A percentile compares a stretch with the other conserved stretches of the same genome.
phyloP scores from a whole-genome alignment of 371 early-diverging fungal species.

The Mucor racemosus region DNA sequence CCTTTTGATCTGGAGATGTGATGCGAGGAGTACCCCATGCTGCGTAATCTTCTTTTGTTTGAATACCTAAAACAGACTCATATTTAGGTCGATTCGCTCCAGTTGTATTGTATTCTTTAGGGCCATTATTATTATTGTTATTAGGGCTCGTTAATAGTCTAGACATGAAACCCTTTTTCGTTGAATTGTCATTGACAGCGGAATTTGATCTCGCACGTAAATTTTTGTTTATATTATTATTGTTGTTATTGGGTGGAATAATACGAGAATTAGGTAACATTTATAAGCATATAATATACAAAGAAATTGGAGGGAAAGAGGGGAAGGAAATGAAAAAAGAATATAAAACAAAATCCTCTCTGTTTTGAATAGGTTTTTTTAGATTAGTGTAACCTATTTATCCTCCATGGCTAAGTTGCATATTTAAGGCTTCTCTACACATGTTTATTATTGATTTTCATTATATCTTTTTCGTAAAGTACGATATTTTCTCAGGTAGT shows the following conservation, averaged over 20 bases:
- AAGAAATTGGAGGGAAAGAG: conserved; percentile 1
- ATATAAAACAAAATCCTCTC: conserved; percentile 2
- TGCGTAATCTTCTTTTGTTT: conserved; percentile 10
- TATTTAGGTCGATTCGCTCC: conserved; percentile 8
- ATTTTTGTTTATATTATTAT: conserved; percentile 12
- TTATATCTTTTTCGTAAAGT: conserved; percentile 68
- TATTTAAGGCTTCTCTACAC: conserved; percentile 31
- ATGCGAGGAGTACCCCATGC: conserved; percentile 2
- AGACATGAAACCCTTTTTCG: conserved; percentile 29
- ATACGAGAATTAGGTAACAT: conserved; percentile 36
- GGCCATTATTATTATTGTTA: neutral
- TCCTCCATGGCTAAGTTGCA: conserved; percentile 11
- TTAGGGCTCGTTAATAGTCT: conserved; percentile 17
- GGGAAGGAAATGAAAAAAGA: conserved; percentile 8
- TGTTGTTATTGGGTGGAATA: conserved; percentile 21
- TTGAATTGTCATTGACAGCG: conserved; percentile 8
- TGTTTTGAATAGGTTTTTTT: conserved; percentile 8
- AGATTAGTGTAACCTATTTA: conserved; percentile 26
- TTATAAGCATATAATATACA: neutral
- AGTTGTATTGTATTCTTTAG: conserved; percentile 5
- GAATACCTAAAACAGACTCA: conserved; percentile 15
- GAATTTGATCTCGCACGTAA: conserved; percentile 28
- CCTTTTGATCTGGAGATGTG: conserved; percentile 1
- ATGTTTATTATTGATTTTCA: conserved; percentile 27
- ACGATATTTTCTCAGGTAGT: conserved; percentile 75